Evolutionary conservation across 306 rosid genomes (phyloP).

Genomic region (Lagenaria siceraria): DNA sequence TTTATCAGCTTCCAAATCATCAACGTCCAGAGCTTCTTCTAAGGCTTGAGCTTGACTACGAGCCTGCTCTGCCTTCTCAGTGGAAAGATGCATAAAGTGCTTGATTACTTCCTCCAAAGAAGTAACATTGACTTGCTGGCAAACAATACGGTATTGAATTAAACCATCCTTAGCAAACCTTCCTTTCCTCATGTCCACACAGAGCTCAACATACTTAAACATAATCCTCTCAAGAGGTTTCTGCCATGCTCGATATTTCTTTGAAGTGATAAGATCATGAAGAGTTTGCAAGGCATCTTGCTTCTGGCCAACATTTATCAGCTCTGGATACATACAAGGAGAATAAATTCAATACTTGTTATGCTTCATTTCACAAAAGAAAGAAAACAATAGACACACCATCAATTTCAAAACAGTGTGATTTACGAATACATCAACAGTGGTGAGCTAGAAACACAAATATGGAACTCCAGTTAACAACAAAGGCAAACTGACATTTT

Average conservation of each 20-base stretch:
- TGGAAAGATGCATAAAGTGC: slow-evolving; percentile 91
- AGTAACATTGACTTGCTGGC: slow-evolving; percentile 92
- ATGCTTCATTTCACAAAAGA: background rate
- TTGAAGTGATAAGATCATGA: slow-evolving; percentile 80
- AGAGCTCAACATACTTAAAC: slow-evolving; percentile 92
- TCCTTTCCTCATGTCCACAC: slow-evolving; percentile 84
- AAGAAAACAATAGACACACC: background rate
- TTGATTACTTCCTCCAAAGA: slow-evolving; percentile 97
- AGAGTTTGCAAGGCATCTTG: slow-evolving; percentile 89
- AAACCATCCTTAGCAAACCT: slow-evolving; percentile 95
- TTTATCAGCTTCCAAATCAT: slow-evolving; percentile 92
- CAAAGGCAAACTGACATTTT: background rate
- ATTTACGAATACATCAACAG: background rate
- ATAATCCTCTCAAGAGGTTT: slow-evolving; percentile 82
- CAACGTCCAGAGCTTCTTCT: slow-evolving; percentile 94
- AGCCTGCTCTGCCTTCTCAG: slow-evolving; percentile 97
- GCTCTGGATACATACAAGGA: slow-evolving; percentile 31
- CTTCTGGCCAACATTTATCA: slow-evolving; percentile 92
- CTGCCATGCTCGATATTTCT: slow-evolving; percentile 92
- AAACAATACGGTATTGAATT: slow-evolving; percentile 87
- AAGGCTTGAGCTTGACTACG: slow-evolving; percentile 88
- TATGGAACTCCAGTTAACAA: background rate
- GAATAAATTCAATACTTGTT: background rate
- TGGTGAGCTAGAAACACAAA: background rate
- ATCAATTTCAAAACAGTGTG: background rate